phyloP scores from a whole-genome alignment of 495 filamentous ascomycete species.

The Podospora pseudopauciseta region DNA sequence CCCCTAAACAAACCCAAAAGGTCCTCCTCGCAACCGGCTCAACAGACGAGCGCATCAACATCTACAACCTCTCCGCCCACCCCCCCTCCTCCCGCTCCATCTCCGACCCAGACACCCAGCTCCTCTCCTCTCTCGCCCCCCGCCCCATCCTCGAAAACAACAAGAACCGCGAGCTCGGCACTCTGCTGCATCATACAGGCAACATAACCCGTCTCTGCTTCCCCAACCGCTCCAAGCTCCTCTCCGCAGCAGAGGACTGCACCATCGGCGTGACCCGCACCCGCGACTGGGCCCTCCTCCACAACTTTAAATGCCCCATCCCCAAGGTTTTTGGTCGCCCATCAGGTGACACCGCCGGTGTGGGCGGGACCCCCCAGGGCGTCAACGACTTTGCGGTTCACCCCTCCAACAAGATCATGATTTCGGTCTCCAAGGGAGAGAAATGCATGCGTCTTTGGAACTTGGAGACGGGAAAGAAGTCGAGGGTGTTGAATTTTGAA shows the following conservation, averaged over 20 bases:
- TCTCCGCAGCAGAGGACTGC: conserved; percentile 81
- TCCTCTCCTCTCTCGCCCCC: conserved; percentile 58
- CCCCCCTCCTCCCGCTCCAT: conserved; percentile 49
- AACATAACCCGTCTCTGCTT: conserved; percentile 76
- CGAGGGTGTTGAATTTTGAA: conserved; percentile 81
- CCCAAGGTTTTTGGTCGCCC: conserved; percentile 80
- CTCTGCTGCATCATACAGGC: conserved; percentile 78
- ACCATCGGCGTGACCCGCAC: conserved; percentile 80
- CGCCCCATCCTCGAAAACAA: conserved; percentile 74
- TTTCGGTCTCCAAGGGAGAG: conserved; percentile 85
- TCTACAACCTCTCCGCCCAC: conserved; percentile 82
- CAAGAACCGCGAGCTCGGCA: conserved; percentile 82
- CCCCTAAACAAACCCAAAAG: conserved; percentile 58
- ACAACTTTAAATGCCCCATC: conserved; percentile 84
- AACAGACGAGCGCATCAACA: conserved; percentile 89
- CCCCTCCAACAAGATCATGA: conserved; percentile 92
- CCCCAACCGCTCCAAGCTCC: conserved; percentile 80
- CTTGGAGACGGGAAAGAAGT: conserved; percentile 91
- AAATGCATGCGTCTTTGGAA: conserved; percentile 94
- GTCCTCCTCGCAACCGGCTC: conserved; percentile 83
- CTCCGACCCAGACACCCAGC: conserved; percentile 43
- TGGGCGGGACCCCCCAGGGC: conserved; percentile 80
- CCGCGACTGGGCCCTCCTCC: conserved; percentile 84
- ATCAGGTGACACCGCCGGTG: conserved; percentile 81
- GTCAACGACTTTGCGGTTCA: conserved; percentile 95